Evolutionary conservation across 345 rosid species (phyloP), one percentile per base, ranked within the genome.

Genomic region (Acer saccharum): DNA sequence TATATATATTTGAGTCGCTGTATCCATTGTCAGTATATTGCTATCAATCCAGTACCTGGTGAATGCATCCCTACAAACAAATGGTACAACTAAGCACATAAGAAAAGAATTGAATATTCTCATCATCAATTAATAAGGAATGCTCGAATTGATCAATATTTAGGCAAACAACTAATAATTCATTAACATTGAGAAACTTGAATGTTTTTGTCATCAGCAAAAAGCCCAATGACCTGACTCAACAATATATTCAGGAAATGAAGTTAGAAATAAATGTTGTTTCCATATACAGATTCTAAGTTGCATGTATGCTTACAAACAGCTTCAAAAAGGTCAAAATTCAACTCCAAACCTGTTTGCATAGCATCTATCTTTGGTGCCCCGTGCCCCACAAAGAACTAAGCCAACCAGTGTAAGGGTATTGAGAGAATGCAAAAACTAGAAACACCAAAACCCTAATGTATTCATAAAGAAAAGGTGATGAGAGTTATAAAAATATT

Each of bases 21-120:
- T 44, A 78, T 93, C 97, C 97, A 90, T 79, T 9, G 89, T 81
- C 81, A 93, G 79, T 91, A 95, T 79, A 80, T 93, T 87, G 60
- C 88, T 76, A 81, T 87, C 88, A 77, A 93, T 79, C 99, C 98
- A 95, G 81, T 88, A 93, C 72, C 86, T 82, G 77, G 82, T 80
- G 80, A 93, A 93, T 29, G 87, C 88, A 64, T 92, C 94, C 91
- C 99, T 95, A 60, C 72, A 75, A 52, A 68, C 18, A 81, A 78
- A 75, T 69, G 41, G 69, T 46, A 68, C 44, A 3, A 21, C 44
- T 73, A 9, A 77, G 71, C 58, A n/a, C 16, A 72, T 52, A 68
- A 57, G 55, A 3, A 80, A 76, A 43, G 23, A 21, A 77, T 39
- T 17, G 67, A 32, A 39, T 65, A 44, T 13, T 71, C 27, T 57